These are phyloP conservation scores for Quercus tomentella DNA, from an alignment of 331 rosid genomes.

Conservation along the genomic window DNA sequence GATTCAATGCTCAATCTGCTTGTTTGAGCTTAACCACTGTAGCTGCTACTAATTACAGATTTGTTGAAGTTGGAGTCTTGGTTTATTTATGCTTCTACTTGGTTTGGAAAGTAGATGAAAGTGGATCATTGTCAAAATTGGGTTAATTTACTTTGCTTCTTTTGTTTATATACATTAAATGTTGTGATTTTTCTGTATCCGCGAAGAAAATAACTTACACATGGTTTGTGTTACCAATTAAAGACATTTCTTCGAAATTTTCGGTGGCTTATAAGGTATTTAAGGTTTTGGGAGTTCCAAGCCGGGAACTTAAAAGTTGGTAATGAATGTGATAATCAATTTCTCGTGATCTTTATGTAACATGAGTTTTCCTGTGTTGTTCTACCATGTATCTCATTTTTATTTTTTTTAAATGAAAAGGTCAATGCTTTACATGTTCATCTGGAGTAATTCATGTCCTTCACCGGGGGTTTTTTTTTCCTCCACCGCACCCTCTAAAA, in stretches of 20 bases:
- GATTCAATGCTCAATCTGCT: slow-evolving; percentile 20
- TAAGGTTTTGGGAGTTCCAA: not conserved
- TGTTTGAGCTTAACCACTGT: not conserved
- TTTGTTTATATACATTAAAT: no score
- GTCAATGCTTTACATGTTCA: not conserved
- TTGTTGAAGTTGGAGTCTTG: no score
- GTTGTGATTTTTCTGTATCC: not conserved
- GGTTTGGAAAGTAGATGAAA: not conserved
- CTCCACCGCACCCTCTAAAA: no score
- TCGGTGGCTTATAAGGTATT: not conserved
- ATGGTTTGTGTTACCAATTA: not conserved
- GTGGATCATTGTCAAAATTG: not conserved
- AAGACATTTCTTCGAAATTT: not conserved
- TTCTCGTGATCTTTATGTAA: not conserved
- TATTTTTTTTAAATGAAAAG: not conserved
- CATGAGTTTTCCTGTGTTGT: not conserved
- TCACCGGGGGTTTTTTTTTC: not conserved
- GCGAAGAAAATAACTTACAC: not conserved
- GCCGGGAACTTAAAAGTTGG: not conserved
- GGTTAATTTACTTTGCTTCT: not conserved
- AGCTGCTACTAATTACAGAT: no score
- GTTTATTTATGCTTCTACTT: not conserved
- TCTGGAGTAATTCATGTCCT: not conserved
- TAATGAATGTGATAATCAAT: not conserved
- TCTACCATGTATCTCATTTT: not conserved